Percentiles rank a stretch among this genome's conserved stretches.
phyloP scores from a whole-genome alignment of 805 yeast species.

The Yamadazyma kitorensis region DNA sequence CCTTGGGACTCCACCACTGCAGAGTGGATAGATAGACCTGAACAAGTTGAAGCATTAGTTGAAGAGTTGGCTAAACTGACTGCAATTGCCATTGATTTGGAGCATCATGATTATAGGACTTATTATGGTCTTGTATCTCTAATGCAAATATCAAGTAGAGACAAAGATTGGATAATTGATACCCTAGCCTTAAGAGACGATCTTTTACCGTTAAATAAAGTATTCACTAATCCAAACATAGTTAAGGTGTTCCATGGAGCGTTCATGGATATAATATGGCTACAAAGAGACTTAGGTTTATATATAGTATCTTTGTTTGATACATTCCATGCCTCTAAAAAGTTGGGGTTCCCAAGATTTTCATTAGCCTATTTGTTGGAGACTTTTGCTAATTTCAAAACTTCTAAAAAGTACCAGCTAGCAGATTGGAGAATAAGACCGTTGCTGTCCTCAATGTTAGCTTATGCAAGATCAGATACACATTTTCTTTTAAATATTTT shows the following conservation, averaged over 20 bases:
- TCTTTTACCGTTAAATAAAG: slow-evolving; percentile 59
- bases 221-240: slow-evolving; percentile 78
- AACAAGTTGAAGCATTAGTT: slow-evolving; percentile 53
- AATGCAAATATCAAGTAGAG: slow-evolving; percentile 85
- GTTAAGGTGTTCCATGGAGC: slow-evolving; percentile 96
- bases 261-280: slow-evolving; percentile 93
- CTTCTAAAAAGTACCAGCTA: slow-evolving; percentile 91
- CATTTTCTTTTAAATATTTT: slow-evolving; percentile 83
- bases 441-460: slow-evolving; percentile 65
- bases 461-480: slow-evolving; percentile 93
- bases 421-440: slow-evolving; percentile 98
- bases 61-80: slow-evolving; percentile 45
- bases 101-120: slow-evolving; percentile 90
- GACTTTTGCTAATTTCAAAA: slow-evolving; percentile 73
- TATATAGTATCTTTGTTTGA: slow-evolving; percentile 89
- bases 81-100: slow-evolving; percentile 90
- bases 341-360: slow-evolving; percentile 74
- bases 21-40: slow-evolving; percentile 67
- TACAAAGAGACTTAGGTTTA: slow-evolving; percentile 91
- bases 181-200: slow-evolving; percentile 77
- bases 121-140: slow-evolving; percentile 88
- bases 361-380: slow-evolving; percentile 85
- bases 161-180: slow-evolving; percentile 85
- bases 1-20: slow-evolving; percentile 68
- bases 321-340: slow-evolving; percentile 85